These are phyloP conservation scores for Umbelopsis vinacea DNA, from an alignment of 192 early-diverging fungal genomes.

Conservation along the genomic window DNA sequence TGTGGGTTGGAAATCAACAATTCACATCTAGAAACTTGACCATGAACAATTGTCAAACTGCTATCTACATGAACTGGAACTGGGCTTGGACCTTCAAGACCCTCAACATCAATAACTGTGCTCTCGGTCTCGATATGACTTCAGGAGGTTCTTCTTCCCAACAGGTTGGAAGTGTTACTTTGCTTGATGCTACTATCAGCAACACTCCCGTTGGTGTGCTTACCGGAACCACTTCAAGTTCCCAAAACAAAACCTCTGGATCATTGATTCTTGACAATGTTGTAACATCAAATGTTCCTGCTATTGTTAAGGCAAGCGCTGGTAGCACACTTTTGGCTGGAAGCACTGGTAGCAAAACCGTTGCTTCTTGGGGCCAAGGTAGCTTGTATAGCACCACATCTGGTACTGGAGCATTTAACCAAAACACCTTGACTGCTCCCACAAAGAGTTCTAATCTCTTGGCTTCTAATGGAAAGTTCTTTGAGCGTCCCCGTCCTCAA, in stretches of 20 bases:
- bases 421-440: slow-evolving; percentile 17
- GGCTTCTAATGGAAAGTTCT: slow-evolving; percentile 29
- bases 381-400: slow-evolving; percentile 17
- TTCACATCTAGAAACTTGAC: slow-evolving; percentile 42
- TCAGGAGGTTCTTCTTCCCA: slow-evolving; percentile 16
- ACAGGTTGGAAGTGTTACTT: slow-evolving; percentile 35
- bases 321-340: slow-evolving; percentile 32
- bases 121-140: slow-evolving; percentile 46
- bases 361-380: slow-evolving; percentile 26
- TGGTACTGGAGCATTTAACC: slow-evolving; percentile 11
- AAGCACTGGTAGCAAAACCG: background rate
- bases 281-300: slow-evolving; percentile 27
- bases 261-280: slow-evolving; percentile 47
- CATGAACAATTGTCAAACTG: slow-evolving; percentile 44
- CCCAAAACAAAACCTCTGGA: slow-evolving; percentile 19
- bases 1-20: slow-evolving; percentile 52
- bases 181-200: slow-evolving; percentile 37
- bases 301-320: slow-evolving; percentile 23
- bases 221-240: slow-evolving; percentile 23
- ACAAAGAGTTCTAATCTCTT: slow-evolving; percentile 13
- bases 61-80: slow-evolving; percentile 47
- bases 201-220: slow-evolving; percentile 38
- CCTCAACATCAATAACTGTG: slow-evolving; percentile 42
- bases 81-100: slow-evolving; percentile 51
- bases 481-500: slow-evolving; percentile 40